Evolutionary conservation across 441 rosid species (phyloP), one percentile per base, ranked within the genome.

Genomic region (Populus tomentosa): DNA sequence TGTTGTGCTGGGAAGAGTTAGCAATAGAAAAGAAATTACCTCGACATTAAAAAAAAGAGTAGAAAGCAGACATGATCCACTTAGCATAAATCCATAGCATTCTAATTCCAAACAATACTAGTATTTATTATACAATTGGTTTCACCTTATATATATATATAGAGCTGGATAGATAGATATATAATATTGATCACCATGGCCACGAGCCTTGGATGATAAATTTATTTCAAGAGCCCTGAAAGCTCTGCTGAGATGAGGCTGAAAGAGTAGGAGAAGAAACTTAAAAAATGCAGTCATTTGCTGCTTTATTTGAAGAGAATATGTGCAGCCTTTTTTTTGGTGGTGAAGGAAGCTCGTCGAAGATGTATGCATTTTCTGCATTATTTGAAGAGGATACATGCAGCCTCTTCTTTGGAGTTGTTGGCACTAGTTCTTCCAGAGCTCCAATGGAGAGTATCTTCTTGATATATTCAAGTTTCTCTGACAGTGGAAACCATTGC

Each of bases 361-460:
- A 80, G 67, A 78, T 69, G 78, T 42, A 70, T 68, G 46, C 72
- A 40, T 62, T 80, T 23, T 75, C 67, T 16, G 73, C 20, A 24
- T 38, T 16, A 7, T 1, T 38, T 10, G 78, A 13, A 26, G 70
- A 21, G 30, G 82, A 81, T 16, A 64, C 32, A 38, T 42, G 76
- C 23, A 50, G 63, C 64, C 59, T 80, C 74, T 75, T 83, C 40
- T 56, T 68, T 46, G 78, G 73, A 10, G 80, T 59, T 4, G 67
- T 26, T 32, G 72, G 76, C 61, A 75, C 67, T 28, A 78, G 63
- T 38, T 86, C 88, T 35, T 84, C 88, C 46, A 86, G 38, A 46
- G 73, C 77, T 50, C 84, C 85, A 2, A 78, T 33, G 1, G 79
- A 77, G 42, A 85, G 84, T n/a, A 70, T 81, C 20, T 77, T 80